A percentile compares a stretch with the other conserved stretches of the same genome.
Conservation (phyloP, 2,329 filamentous ascomycete species). For the Alternaria longipes region DNA sequence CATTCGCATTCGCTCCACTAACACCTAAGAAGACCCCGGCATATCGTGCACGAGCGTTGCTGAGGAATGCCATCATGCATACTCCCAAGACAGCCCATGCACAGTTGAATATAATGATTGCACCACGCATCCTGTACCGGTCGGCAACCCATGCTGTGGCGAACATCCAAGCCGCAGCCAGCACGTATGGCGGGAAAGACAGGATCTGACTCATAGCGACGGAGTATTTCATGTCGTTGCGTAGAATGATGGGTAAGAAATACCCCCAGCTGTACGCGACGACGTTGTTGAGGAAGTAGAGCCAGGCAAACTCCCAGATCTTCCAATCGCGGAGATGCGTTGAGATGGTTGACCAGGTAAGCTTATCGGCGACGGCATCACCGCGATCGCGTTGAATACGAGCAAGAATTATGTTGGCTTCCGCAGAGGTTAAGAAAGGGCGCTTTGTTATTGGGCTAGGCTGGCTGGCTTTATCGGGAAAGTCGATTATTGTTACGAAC, state of each 20-base stretch:
- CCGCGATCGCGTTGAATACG: slow-evolving; percentile 51
- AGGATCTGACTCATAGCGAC: slow-evolving; percentile 61
- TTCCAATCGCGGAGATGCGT: slow-evolving; percentile 28
- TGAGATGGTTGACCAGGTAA: slow-evolving; percentile 13
- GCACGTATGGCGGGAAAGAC: slow-evolving; percentile 63
- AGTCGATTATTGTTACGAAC: slow-evolving; percentile 32
- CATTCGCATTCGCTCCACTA: slow-evolving; percentile 28
- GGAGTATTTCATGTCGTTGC: slow-evolving; percentile 23
- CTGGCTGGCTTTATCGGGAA: slow-evolving; percentile 17
- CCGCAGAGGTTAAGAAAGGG: slow-evolving; percentile 26
- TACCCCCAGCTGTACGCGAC: slow-evolving; percentile 27
- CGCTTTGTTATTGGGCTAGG: slow-evolving; percentile 17
- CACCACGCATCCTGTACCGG: slow-evolving; percentile 21
- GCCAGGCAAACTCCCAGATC: slow-evolving; percentile 24
- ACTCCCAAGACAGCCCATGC: slow-evolving; percentile 65
- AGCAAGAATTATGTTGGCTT: slow-evolving; percentile 19
- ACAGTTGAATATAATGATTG: slow-evolving; percentile 62
- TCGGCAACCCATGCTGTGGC: slow-evolving; percentile 61
- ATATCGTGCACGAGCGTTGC: slow-evolving; percentile 25
- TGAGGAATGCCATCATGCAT: slow-evolving; percentile 57
- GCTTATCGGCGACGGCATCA: slow-evolving; percentile 34
- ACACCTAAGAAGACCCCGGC: slow-evolving; percentile 30
- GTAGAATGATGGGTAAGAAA: slow-evolving; percentile 29
- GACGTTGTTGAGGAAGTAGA: slow-evolving; percentile 23
- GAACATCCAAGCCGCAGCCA: slow-evolving; percentile 64